phyloP scores from a whole-genome alignment of 140 eudicot species.

The Senecio squalidus region DNA sequence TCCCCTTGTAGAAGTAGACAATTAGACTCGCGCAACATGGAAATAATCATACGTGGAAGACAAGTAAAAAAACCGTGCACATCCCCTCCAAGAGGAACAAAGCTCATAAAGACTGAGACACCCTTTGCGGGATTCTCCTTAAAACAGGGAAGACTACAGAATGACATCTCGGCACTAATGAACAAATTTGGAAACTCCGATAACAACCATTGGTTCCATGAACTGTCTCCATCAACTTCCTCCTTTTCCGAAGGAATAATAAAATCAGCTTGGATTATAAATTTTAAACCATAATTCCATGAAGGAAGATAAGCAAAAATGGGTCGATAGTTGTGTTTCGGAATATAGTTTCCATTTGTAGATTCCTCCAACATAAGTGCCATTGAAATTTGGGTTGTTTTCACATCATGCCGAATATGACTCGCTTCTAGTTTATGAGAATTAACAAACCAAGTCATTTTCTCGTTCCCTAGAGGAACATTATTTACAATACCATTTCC shows the following conservation, averaged over 20 bases:
- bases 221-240: too few species aligned
- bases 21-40: slow-evolving; percentile 62
- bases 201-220: neutral
- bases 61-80: slow-evolving; percentile 90
- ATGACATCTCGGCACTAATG: slow-evolving; percentile 59
- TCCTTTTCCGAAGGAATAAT: slow-evolving; percentile 80
- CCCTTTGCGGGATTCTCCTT: slow-evolving; percentile 62
- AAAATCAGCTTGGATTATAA: neutral
- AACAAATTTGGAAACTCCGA: neutral
- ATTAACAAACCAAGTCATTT: slow-evolving; percentile 72
- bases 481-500: slow-evolving; percentile 62
- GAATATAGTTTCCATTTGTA: neutral
- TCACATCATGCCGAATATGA: slow-evolving; percentile 57
- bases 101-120: too few species aligned
- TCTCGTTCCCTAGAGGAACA: slow-evolving; percentile 68
- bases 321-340: neutral
- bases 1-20: slow-evolving; percentile 76
- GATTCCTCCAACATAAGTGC: neutral
- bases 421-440: slow-evolving; percentile 48
- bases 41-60: slow-evolving; percentile 79
- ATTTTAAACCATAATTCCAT: neutral
- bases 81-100: too few species aligned
- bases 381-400: slow-evolving; percentile 47
- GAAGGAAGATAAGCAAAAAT: neutral
- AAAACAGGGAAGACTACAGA: slow-evolving; percentile 76